Evolutionary conservation across 345 rosid species (phyloP).

Genomic region (Abelmoschus esculentus): DNA sequence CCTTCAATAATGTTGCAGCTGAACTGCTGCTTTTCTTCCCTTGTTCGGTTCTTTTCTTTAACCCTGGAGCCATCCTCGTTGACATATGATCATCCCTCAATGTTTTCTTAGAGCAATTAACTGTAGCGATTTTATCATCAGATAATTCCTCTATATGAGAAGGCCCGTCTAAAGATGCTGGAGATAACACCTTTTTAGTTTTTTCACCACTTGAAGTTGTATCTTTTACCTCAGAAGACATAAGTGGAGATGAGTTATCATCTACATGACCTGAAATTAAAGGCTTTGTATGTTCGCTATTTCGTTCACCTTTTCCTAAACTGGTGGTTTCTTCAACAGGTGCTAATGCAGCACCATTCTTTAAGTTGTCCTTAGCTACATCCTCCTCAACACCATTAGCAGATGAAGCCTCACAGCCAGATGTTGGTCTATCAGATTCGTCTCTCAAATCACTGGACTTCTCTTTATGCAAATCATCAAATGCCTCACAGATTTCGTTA

Average conservation of each 20-base stretch:
- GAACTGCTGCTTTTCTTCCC: conserved; percentile 25
- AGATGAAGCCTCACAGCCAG: conserved; percentile 32
- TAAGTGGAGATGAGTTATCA: conserved; percentile 26
- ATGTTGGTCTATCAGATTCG: conserved; percentile 32
- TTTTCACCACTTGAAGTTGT: conserved; percentile 31
- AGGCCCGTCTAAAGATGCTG: conserved; percentile 21
- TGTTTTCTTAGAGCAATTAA: conserved; percentile 23
- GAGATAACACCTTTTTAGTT: conserved; percentile 21
- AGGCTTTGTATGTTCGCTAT: conserved; percentile 42
- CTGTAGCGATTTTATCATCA: conserved; percentile 26
- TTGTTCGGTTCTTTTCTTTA: conserved; percentile 31
- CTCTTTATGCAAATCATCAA: conserved; percentile 54
- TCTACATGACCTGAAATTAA: conserved; percentile 29
- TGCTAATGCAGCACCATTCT: conserved; percentile 23
- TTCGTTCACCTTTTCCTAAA: conserved; percentile 32
- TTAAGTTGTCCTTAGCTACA: conserved; percentile 34
- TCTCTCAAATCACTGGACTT: conserved; percentile 37
- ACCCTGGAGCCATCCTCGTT: conserved; percentile 25
- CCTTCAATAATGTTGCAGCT: conserved; percentile 22
- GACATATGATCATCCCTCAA: conserved; percentile 35
- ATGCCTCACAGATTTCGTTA: conserved; percentile 71
- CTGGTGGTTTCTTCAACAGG: conserved; percentile 25
- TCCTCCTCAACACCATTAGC: conserved; percentile 37
- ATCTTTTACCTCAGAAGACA: conserved; percentile 33
- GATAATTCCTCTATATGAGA: conserved; percentile 27